phyloP scores from a whole-genome alignment of 2,329 filamentous ascomycete species.

The Ophiobolus disseminans region DNA sequence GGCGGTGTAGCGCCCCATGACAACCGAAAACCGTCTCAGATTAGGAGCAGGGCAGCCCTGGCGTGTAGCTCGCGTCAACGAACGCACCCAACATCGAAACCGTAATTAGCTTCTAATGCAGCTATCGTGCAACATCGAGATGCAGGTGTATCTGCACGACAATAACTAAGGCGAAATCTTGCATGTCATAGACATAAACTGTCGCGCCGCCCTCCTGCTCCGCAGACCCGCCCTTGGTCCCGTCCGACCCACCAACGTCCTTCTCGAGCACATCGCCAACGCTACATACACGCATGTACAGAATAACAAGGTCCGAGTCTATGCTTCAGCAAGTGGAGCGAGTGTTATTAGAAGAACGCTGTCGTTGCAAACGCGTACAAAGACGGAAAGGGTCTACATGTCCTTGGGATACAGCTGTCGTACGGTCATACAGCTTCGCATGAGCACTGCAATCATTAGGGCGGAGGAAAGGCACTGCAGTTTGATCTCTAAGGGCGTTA shows the following conservation, averaged over 20 bases:
- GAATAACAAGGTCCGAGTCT: too few relatives aligned
- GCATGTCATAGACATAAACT: slow-evolving; percentile 13
- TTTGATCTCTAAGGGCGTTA: slow-evolving; percentile 14
- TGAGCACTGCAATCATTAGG: slow-evolving; percentile 20
- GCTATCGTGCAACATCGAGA: slow-evolving; percentile 10
- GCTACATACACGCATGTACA: too few relatives aligned
- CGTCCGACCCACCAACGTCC: slow-evolving; percentile 6
- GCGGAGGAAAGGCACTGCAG: slow-evolving; percentile 12
- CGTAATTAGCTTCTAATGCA: slow-evolving; percentile 4
- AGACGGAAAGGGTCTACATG: slow-evolving; percentile 15
- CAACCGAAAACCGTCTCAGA: slow-evolving; percentile 8
- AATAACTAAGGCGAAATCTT: slow-evolving; percentile 18
- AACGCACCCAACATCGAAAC: slow-evolving; percentile 7
- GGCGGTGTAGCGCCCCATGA: slow-evolving; percentile 10
- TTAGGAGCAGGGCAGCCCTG: slow-evolving; percentile 5
- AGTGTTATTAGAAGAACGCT: slow-evolving; percentile 7
- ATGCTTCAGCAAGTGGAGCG: slow-evolving; percentile 14
- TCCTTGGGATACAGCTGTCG: slow-evolving; percentile 21
- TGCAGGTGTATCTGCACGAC: slow-evolving; percentile 11
- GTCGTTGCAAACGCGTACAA: slow-evolving; percentile 10
- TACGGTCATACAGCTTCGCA: slow-evolving; percentile 16
- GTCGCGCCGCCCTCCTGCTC: slow-evolving; percentile 10
- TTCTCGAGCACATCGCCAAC: too few relatives aligned
- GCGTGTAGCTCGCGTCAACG: slow-evolving; percentile 3
- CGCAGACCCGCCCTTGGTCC: slow-evolving; percentile 15